Base-by-base conservation (phyloP, 306 rosid genomes). In the Urtica urens region DNA sequence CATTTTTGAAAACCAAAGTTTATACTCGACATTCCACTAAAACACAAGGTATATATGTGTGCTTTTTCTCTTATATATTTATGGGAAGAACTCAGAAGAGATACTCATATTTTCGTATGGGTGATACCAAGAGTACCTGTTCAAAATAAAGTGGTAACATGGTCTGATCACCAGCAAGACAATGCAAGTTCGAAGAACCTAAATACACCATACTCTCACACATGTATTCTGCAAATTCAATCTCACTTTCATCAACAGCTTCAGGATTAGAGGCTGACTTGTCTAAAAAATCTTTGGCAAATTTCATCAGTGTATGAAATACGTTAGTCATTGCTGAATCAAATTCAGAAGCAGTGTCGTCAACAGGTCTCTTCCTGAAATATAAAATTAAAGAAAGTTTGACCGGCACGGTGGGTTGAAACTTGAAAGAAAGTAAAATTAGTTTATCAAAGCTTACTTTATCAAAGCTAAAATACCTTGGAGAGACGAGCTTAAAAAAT, bases 201-300 rank as follows among this genome's bases (percentile, higher is more conserved):
- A 90, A 57, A 45, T 77, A 85, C 59, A 75, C 86, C 80, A 90
- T 68, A 75, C 95, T 79, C 67, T 90, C 99, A 71, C 95, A 90
- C 58, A 82, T 57, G 55, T 46, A 82, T 58, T 90, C 99, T 6
- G 64, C 80, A 69, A 79, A 90, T 49, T 85, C 94, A 52, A 65
- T 69, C 71, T 85, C 84, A 43, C 72, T 76, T 73, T 85, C 99
- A 52, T 81, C 87, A 54, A 75, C 58, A 29, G 53, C 46, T 43
- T 71, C 79, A 2, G 74, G 68, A 64, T 25, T 64, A 23, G 86
- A 62, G 45, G 72, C 65, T 33, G 90, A 76, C 67, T 47, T 71
- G 63, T 60, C 24, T 52, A 90, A 85, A 69, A 85, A 64, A 6
- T 85, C 94, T 67, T 82, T 67, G 35, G 93, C 80, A 47, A 70